phyloP scores from a whole-genome alignment of 1,139 yeast genomes.

The Zhuliangozyma blackwelliae region DNA sequence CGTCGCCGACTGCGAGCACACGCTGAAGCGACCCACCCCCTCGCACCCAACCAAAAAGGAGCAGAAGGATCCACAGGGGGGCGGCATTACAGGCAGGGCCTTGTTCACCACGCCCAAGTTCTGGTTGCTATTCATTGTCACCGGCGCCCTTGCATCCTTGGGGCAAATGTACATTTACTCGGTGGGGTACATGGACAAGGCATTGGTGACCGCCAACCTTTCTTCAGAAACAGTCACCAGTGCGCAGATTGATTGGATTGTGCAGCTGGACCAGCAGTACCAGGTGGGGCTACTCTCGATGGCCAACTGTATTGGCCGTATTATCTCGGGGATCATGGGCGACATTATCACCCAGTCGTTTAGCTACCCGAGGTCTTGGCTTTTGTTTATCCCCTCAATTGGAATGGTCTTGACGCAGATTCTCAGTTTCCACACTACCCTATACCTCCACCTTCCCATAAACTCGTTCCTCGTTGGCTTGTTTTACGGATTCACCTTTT shows the following conservation, averaged over 20 bases:
- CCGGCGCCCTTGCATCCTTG: conserved; percentile 51
- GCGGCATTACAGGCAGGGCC: conserved; percentile 12
- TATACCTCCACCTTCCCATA: conserved; percentile 28
- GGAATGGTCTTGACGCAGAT: conserved; percentile 42
- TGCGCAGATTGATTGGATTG: conserved; percentile 21
- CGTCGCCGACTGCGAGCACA: conserved; percentile 37
- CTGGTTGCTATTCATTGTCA: conserved; percentile 45
- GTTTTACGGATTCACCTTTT: conserved; percentile 56
- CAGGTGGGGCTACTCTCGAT: conserved; percentile 55
- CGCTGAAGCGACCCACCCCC: conserved; percentile 8
- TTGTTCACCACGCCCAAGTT: conserved; percentile 34
- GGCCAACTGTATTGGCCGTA: conserved; percentile 52
- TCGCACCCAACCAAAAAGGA: not conserved
- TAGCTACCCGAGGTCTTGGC: conserved; percentile 39
- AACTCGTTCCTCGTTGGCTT: conserved; percentile 47
- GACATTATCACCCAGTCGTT: conserved; percentile 46
- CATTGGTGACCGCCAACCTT: conserved; percentile 31
- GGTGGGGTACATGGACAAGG: conserved; percentile 56
- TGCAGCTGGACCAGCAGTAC: conserved; percentile 49
- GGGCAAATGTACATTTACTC: conserved; percentile 65
- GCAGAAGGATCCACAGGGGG: not conserved
- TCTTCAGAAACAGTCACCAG: conserved; percentile 8
- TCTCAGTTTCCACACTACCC: conserved; percentile 28
- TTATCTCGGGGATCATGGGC: conserved; percentile 49
- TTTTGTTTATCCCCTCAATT: conserved; percentile 43